These are phyloP conservation scores for Meyerozyma smithsonii DNA, from an alignment of 1,139 yeast species.

Conservation along the genomic window DNA sequence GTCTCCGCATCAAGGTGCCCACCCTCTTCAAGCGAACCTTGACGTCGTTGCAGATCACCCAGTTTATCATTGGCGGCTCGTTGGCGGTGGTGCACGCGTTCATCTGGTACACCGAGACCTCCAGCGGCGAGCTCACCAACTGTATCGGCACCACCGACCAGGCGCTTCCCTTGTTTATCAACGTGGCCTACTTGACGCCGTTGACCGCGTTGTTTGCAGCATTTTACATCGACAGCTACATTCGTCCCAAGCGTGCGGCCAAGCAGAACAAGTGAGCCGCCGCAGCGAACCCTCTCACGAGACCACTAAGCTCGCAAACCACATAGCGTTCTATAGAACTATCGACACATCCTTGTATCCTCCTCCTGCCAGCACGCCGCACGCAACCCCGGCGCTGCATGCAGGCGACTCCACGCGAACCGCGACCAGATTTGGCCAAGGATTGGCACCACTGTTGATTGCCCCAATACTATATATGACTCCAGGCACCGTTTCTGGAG, in stretches of 20 bases:
- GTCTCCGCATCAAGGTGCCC: conserved; percentile 60
- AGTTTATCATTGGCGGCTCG: conserved; percentile 67
- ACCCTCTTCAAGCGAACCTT: conserved; percentile 51
- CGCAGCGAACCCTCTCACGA: too few species aligned
- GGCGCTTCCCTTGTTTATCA: conserved; percentile 58
- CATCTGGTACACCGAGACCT: conserved; percentile 52
- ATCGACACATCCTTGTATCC: too few species aligned
- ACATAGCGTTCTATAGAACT: too few species aligned
- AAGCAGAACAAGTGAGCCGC: not conserved
- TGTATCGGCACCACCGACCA: conserved; percentile 61
- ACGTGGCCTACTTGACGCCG: conserved; percentile 65
- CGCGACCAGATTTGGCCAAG: too few species aligned
- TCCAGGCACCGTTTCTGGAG: not conserved
- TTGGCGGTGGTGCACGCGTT: conserved; percentile 62
- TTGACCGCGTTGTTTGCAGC: conserved; percentile 67
- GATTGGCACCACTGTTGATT: too few species aligned
- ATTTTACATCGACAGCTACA: conserved; percentile 64
- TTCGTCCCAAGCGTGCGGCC: conserved; percentile 17
- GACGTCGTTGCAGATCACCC: conserved; percentile 68
- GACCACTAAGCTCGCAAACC: too few species aligned
- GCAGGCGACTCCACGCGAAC: not conserved
- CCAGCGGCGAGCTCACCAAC: conserved; percentile 39
- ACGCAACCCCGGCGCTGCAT: too few species aligned
- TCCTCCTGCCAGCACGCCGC: too few species aligned
- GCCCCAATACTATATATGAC: too few species aligned